These are phyloP conservation scores for Candolleomyces eurysporus DNA, from an alignment of 768 basidiomycete genomes.

Conservation along the genomic window DNA sequence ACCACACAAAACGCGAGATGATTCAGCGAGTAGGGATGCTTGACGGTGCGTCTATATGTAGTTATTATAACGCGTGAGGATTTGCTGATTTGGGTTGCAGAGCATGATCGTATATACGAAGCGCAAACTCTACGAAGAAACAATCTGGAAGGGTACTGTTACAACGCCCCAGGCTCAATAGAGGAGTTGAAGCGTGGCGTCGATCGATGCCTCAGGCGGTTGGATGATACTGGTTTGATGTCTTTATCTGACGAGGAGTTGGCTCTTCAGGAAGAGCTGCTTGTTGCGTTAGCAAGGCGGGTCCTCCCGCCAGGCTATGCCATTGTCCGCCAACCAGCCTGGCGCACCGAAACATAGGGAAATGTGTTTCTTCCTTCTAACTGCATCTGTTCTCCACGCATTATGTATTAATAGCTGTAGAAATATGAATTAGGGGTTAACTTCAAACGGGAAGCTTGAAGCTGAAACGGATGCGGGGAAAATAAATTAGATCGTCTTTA, in stretches of 20 bases:
- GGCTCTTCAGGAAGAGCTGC: neutral
- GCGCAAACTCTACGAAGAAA: neutral
- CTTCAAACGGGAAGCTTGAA: neutral
- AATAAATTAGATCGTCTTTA: no score
- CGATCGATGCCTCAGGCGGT: neutral
- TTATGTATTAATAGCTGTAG: no score
- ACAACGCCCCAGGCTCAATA: neutral
- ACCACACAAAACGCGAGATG: neutral
- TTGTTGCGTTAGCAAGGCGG: neutral
- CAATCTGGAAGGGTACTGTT: neutral
- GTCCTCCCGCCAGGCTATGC: neutral
- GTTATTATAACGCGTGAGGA: neutral
- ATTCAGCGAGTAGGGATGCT: neutral
- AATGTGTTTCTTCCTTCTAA: no score
- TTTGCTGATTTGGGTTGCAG: neutral
- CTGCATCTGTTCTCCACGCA: no score
- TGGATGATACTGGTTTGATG: neutral
- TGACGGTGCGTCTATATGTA: neutral
- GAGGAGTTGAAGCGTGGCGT: neutral
- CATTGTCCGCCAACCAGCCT: neutral
- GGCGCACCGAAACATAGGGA: no score
- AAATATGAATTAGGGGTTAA: no score
- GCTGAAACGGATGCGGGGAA: neutral
- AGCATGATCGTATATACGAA: neutral
- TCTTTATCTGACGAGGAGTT: neutral